Evolutionary conservation across 805 yeast species (phyloP).

Genomic region (Nakazawaea populi): DNA sequence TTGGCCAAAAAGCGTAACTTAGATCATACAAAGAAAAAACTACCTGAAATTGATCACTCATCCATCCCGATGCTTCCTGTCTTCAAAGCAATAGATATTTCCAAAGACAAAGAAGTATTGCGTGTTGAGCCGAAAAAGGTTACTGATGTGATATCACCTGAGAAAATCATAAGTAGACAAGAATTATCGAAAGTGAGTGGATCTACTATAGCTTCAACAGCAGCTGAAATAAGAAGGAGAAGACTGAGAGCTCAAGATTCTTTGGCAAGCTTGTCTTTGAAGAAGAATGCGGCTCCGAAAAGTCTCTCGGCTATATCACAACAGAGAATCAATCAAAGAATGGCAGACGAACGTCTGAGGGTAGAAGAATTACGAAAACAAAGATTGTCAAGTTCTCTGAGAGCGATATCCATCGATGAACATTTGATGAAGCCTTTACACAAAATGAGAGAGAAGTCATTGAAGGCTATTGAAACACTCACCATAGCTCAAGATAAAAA

Average conservation of each 20-base stretch:
- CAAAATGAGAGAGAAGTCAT: constrained; percentile 8
- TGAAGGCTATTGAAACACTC: constrained; percentile 1
- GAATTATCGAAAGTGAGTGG: constrained; percentile 3
- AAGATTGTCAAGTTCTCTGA: constrained; percentile 1
- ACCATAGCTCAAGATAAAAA: neutral
- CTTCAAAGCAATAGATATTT: neutral
- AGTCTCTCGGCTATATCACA: neutral
- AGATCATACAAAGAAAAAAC: neutral
- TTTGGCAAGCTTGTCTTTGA: constrained; percentile 4
- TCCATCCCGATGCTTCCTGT: constrained; percentile 5
- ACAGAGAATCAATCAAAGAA: constrained; percentile 5
- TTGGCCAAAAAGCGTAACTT: neutral
- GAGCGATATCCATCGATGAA: constrained; percentile 4
- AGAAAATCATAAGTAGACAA: constrained; percentile 5
- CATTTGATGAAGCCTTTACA: constrained; percentile 7
- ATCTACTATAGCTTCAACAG: neutral
- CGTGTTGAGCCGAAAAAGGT: neutral
- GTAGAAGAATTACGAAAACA: constrained; percentile 5
- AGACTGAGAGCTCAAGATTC: constrained; percentile 3
- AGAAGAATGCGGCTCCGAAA: neutral
- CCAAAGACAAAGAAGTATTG: neutral
- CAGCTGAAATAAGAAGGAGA: constrained; percentile 4
- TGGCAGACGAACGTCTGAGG: constrained; percentile 11
- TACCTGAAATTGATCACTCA: neutral
- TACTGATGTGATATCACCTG: neutral